phyloP scores from a whole-genome alignment of 73 alveolate genomes.

The Paraurostyla sp. region DNA sequence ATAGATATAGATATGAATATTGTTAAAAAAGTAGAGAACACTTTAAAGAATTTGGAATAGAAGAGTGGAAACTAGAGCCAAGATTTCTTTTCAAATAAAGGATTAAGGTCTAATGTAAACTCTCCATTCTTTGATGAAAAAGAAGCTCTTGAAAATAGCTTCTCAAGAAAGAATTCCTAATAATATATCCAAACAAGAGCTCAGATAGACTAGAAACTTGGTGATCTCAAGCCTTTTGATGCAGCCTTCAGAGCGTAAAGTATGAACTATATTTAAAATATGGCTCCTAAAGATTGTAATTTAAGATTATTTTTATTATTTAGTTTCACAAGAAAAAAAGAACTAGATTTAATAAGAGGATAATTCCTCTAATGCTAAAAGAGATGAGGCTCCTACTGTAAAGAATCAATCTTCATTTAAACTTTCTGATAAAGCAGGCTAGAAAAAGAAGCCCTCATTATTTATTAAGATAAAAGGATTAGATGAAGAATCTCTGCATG shows the following conservation, averaged over 20 bases:
- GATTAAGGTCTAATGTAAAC: background rate
- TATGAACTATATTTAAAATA: background rate
- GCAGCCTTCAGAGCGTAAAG: slow-evolving; percentile 6
- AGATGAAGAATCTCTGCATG: background rate
- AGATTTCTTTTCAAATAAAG: background rate
- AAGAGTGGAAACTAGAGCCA: background rate
- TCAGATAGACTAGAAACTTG: background rate
- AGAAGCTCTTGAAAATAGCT: background rate
- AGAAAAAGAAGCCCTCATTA: slow-evolving; percentile 8
- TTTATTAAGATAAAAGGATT: background rate
- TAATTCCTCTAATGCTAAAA: too few relatives aligned
- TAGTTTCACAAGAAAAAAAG: too few relatives aligned
- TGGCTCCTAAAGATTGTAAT: background rate
- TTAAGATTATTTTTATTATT: background rate
- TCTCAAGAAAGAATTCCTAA: slow-evolving; percentile 20
- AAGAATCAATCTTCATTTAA: too few relatives aligned
- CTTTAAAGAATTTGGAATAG: slow-evolving; percentile 7
- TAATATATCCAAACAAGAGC: background rate
- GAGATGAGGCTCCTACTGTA: too few relatives aligned
- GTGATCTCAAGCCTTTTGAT: background rate
- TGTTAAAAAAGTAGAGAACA: slow-evolving; percentile 15
- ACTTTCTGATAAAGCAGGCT: background rate
- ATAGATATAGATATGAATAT: slow-evolving; percentile 16
- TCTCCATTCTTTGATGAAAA: background rate
- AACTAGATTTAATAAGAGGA: too few relatives aligned